Evolutionary conservation across 164 flowering plant species (phyloP).

Genomic region (Chimonanthus praecox): DNA sequence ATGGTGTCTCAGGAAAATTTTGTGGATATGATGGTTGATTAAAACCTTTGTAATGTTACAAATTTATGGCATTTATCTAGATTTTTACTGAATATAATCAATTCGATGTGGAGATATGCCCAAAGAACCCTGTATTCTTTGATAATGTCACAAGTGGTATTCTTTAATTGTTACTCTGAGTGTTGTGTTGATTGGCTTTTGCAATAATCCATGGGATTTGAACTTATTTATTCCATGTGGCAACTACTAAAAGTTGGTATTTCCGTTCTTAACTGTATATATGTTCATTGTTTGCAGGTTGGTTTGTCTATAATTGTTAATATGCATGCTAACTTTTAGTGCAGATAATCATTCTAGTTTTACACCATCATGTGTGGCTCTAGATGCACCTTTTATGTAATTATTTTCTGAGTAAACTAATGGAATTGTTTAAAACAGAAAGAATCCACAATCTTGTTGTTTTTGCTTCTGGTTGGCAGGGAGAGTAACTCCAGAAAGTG

Average conservation of each 20-base stretch:
- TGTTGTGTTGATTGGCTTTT: background rate
- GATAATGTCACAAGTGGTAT: background rate
- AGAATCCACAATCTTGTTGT: background rate
- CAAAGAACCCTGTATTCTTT: background rate
- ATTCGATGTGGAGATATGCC: background rate
- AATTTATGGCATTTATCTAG: too few species aligned
- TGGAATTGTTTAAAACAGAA: background rate
- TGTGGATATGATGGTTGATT: background rate
- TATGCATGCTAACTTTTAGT: background rate
- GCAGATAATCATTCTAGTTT: background rate
- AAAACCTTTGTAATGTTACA: background rate
- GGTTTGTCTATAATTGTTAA: background rate
- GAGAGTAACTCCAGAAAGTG: constrained; percentile 90
- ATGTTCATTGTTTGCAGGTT: background rate
- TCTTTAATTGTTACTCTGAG: background rate
- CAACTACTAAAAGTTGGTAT: background rate
- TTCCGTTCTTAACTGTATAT: background rate
- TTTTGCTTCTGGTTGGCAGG: constrained; percentile 47
- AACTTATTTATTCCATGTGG: background rate
- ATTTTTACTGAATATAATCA: too few species aligned
- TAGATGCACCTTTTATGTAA: background rate
- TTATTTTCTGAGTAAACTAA: background rate
- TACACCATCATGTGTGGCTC: background rate
- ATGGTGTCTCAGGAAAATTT: background rate
- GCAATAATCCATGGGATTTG: background rate